Evolutionary conservation across 2,329 filamentous ascomycete species (phyloP), one percentile per base, ranked within the genome.

Genomic region (Colletotrichum sp.): DNA sequence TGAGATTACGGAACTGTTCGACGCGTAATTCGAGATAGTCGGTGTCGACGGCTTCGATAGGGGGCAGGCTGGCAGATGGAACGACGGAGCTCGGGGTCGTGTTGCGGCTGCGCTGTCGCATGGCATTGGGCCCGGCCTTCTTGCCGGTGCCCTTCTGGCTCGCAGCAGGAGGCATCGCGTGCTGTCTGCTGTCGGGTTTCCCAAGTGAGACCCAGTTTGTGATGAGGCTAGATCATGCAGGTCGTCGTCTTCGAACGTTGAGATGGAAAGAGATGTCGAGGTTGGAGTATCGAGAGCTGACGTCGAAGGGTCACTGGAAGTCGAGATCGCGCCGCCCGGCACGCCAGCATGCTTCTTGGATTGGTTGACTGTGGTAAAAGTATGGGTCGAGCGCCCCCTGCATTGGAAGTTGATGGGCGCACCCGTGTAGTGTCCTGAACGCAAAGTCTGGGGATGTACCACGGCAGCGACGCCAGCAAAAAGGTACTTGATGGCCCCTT

Each of bases 51-150:
- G 86, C 85, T 72, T 91, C 87, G 79, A 90, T 87, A 7, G 89
- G 87, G 3, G 90, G 90, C 52, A 92, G 88, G 83, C 79, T 89
- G 81, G 86, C 89, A 82, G 83, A 88, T 79, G 83, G 86, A 80
- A 84, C 84, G 78, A 82, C 85, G 39, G 91, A 89, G 81, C 91
- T 90, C 43, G 94, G 95, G 18, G 94, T 96, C 43, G 94, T 95
- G 84, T 96, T 96, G 81, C 94, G 93, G 82, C 94, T 96, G 77
- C 92, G 89, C 79, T 93, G 94, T 79, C 92, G 92, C 77, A 92
- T 90, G 79, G 90, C 90, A 79, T 89, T 89, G 76, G 88, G 86
- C 65, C 88, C 88, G 74, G 87, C 88, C 85, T 95, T 95, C 86
- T 93, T 93, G 82, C 91, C 89, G 30, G 91, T 91, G 74, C 91